Base-by-base conservation (phyloP, 2,329 filamentous ascomycete species). In the Grosmannia penicillata region DNA sequence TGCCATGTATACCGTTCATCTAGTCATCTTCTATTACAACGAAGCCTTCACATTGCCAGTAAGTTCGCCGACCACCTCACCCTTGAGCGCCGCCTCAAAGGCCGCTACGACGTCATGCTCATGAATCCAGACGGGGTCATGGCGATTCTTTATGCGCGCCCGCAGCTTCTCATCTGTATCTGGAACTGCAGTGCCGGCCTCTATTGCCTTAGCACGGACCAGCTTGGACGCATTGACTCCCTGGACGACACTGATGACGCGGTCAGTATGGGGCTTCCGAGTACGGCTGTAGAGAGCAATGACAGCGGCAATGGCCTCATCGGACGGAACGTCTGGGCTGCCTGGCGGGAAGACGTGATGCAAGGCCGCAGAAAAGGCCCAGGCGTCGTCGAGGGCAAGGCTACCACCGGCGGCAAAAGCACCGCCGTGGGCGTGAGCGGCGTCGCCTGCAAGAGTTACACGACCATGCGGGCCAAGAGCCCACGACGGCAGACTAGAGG, bases 361-460 rank as follows among this genome's bases (percentile, higher is more conserved):
- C 10, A 68, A 47, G 0, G 62, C 51, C 14, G 57, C 48, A 0
- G 55, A 53, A 24, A 67, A 54, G 0, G 63, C 62, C 47, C 59
- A 61, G 0, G 57, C 60, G 13, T 62, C 60, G 19, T 62, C 57
- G 4, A 61, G 53, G 0, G 58, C 59, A 1, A 62, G 48, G 13
- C 57, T 58, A 0, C 59, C 59, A 1, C 60, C 58, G 1, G 59
- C 58, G 0, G 60, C 58, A 22, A 60, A 60, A 0, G 60, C 58
- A 0, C 59, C 59, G 4, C 59, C 60, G 35, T 61, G 59, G 0
- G 62, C 57, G 15, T 62, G 58, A 0, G 58, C 58, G 0, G 60
- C 59, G 9, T 63, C 60, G 3, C 60, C 59, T 0, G 53, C 57
- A 0, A 62, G 51, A 0, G 57, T 58, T 0, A 59, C 55, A 3